Base-by-base conservation (phyloP, 1,284 basidiomycete genomes). In the Apiotrichum gracile region DNA sequence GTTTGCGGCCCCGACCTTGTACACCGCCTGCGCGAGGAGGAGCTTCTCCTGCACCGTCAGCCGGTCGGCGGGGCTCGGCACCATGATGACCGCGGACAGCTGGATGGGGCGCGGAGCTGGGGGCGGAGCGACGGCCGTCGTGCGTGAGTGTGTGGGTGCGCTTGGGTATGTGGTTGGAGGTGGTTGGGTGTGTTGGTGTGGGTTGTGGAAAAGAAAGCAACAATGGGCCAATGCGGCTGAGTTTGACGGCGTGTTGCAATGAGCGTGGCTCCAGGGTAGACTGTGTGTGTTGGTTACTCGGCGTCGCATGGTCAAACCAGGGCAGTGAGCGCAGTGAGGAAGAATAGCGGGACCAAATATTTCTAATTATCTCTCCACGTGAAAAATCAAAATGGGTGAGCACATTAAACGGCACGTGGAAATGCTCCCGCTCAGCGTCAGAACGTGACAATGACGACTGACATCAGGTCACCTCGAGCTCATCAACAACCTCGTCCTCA, bases 11-110 rank as follows among this genome's bases (percentile, higher is more conserved):
- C 90, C 90, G 55, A 85, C 79, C 68, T 91, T 87, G 73, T 87
- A 88, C 37, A 89, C 85, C 0, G 88, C 85, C 74, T 93, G 90
- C 3, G 88, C 82, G 47, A 93, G 80, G 33, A 93, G 73, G 48
- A 93, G 84, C 60, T 74, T 74, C 54, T 76, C 74, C 51, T 74
- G 68, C 10, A 67, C 62, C 21, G 65, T 65, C 16, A 73, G 60
- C 19, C 58, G 59, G 31, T 66, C 62, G 33, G 53, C 58, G 31
- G 50, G 13, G 38, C n/a, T 34, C 7, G 43, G 43, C 39, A 41
- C 53, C 57, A 59, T 59, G 29, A 19, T 49, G 45, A 27, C 21
- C 21, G 44, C 13, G 14, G 17, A 29, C 33, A 22, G 27, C 7
- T 35, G 44, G 33, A 9, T 13, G 1, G 45, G n/a, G 34, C 7